These are phyloP conservation scores for Russula lepida DNA, from an alignment of 768 basidiomycete species.

Conservation along the genomic window DNA sequence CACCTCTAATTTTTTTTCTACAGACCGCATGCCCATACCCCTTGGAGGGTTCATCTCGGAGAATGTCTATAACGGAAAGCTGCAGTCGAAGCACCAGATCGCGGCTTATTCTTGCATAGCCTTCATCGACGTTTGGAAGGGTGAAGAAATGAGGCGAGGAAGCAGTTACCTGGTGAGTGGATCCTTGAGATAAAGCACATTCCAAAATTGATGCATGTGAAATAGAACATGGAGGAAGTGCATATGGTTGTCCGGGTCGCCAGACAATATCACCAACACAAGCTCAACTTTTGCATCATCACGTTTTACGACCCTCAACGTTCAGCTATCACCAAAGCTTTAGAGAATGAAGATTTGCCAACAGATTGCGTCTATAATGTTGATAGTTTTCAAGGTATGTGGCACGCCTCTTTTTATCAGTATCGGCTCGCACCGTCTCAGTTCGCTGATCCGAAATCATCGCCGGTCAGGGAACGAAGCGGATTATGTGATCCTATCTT, in stretches of 20 bases:
- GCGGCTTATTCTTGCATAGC: constrained; percentile 30
- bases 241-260: constrained; percentile 5
- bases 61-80: constrained; percentile 34
- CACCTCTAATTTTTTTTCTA: not conserved
- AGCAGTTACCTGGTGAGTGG: constrained; percentile 7
- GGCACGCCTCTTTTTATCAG: not conserved
- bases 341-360: constrained; percentile 31
- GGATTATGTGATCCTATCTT: constrained; percentile 41
- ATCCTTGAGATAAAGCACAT: not conserved
- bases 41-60: constrained; percentile 44
- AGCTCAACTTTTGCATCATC: constrained; percentile 36
- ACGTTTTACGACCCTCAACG: constrained; percentile 50
- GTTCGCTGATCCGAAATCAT: not conserved
- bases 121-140: constrained; percentile 38
- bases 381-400: constrained; percentile 12
- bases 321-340: constrained; percentile 31
- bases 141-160: constrained; percentile 31
- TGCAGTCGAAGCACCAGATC: constrained; percentile 34
- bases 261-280: not conserved
- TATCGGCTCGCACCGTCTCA: not conserved
- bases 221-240: constrained; percentile 7
- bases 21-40: constrained; percentile 45
- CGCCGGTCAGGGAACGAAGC: constrained; percentile 40
- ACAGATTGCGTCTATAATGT: constrained; percentile 22
- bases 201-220: not conserved